phyloP scores from a whole-genome alignment of 148 eudicot species.

The Cornus kousa region DNA sequence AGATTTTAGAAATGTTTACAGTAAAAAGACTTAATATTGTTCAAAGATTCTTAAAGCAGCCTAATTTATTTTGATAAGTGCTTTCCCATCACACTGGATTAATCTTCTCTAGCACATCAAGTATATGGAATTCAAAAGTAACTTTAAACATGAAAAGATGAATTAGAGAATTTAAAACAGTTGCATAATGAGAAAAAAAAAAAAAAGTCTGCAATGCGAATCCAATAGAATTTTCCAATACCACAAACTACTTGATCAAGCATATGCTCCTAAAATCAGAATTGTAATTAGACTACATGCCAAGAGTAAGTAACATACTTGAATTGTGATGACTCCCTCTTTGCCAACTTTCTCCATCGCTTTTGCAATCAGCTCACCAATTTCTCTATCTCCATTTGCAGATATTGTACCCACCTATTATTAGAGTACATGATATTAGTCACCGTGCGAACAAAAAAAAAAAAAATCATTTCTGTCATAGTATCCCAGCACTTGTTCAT shows the following conservation, averaged over 20 bases:
- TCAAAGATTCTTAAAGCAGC: too few species aligned
- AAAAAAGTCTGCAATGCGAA: not conserved
- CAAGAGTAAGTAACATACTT: conserved; percentile 32
- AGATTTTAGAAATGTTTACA: too few species aligned
- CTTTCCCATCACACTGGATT: not conserved
- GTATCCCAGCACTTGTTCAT: too few species aligned
- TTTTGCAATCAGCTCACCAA: conserved; percentile 76
- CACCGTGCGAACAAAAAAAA: not conserved
- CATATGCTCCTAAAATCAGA: too few species aligned
- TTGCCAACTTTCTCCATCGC: conserved; percentile 87
- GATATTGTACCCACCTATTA: conserved; percentile 81
- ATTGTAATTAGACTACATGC: not conserved
- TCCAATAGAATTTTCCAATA: not conserved
- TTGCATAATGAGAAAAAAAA: too few species aligned
- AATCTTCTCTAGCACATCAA: not conserved
- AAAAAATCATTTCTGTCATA: too few species aligned
- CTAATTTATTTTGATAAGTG: not conserved
- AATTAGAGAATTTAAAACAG: not conserved
- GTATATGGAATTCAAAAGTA: not conserved
- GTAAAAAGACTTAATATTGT: too few species aligned
- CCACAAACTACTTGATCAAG: too few species aligned
- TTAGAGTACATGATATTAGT: not conserved
- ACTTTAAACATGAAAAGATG: too few species aligned
- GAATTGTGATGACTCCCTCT: conserved; percentile 76
- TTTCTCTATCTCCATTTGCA: conserved; percentile 74